Evolutionary conservation across 768 basidiomycete genomes (phyloP), one percentile per base, ranked within the genome.

Genomic region (Mycena vitilis): DNA sequence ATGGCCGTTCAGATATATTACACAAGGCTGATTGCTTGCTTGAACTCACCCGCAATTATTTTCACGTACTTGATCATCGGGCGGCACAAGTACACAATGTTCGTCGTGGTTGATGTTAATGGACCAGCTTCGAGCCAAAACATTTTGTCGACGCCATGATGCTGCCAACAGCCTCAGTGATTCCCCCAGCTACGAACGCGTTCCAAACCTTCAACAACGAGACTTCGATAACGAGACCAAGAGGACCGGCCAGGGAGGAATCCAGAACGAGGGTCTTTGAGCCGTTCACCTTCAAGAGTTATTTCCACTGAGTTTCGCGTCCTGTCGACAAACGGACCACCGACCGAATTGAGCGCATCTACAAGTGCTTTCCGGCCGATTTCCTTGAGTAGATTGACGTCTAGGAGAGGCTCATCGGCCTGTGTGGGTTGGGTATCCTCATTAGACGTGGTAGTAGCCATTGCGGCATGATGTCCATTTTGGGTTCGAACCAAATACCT

Each of bases 81-180:
- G 38, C 96, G 87, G 78, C 94, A 97, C 11, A 99, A 87, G 80
- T 98, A 99, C 22, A 99, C 88, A 66, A 99, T 89, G 73, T 96
- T 96, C 40, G 92, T 87, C 8, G 96, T 96, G 4, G 89, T 86
- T 4, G 94, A 92, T 15, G 89, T 85, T 53, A 99, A 81, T 11
- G 94, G 91, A 20, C 96, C 96, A 13, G 91, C 79, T 80, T 99
- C 98, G 25, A 99, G 88, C 97, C 98, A 99, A 81, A 96, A 98
- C 94, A 99, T 97, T 84, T 98, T 98, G 83, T 98, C 96, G 4
- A 99, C 95, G 7, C 95, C 96, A 89, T 99, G 96, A 76, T 99
- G 94, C 97, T 99, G 54, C 44, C 16, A 53, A 52, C 25, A 67
- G 59, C 16, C 63, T 56, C 40, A 45, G 37, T 48, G 30, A 42